Conservation (phyloP, 495 filamentous ascomycete genomes). For the Aspergillus sclerotioniger region DNA sequence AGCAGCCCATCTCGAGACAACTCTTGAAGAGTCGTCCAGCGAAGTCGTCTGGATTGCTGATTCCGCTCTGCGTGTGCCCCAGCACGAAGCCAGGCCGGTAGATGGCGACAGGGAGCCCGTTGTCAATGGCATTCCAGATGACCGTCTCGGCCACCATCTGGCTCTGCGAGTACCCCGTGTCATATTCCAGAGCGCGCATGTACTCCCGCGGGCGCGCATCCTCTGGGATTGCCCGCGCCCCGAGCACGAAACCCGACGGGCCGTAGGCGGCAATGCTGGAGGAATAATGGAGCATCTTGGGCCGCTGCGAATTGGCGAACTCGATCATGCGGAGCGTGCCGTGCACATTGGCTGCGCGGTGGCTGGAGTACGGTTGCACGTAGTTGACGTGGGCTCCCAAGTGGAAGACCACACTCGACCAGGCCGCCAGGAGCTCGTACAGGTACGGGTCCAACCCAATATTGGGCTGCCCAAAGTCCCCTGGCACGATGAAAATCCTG, state of each 20-base stretch:
- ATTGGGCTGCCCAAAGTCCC: neutral
- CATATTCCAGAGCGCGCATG: constrained; percentile 1
- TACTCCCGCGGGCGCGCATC: constrained; percentile 2
- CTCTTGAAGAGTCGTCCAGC: constrained; percentile 10
- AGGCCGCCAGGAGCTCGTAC: neutral
- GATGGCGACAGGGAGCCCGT: constrained; percentile 4
- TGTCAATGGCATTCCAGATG: constrained; percentile 6
- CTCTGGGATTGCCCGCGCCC: constrained; percentile 2
- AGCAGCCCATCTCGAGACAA: constrained; percentile 13
- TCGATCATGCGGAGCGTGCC: constrained; percentile 9
- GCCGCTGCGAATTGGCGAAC: constrained; percentile 6
- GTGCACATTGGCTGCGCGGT: constrained; percentile 7
- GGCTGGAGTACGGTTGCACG: constrained; percentile 8
- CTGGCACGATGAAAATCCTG: neutral
- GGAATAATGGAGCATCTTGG: constrained; percentile 14
- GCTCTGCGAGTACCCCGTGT: constrained; percentile 14
- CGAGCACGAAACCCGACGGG: constrained; percentile 4
- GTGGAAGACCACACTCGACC: constrained; percentile 17
- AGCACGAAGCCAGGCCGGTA: constrained; percentile 5
- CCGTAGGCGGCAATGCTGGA: constrained; percentile 13
- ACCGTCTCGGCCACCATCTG: constrained; percentile 8
- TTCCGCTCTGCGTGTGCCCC: constrained; percentile 8
- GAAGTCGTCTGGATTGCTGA: constrained; percentile 21
- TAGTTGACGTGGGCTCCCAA: constrained; percentile 15
- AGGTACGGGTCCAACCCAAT: neutral